Percentiles rank a stretch among this genome's conserved stretches.
Conservation (phyloP, 2,329 filamentous ascomycete genomes). For the Fusarium sp. region DNA sequence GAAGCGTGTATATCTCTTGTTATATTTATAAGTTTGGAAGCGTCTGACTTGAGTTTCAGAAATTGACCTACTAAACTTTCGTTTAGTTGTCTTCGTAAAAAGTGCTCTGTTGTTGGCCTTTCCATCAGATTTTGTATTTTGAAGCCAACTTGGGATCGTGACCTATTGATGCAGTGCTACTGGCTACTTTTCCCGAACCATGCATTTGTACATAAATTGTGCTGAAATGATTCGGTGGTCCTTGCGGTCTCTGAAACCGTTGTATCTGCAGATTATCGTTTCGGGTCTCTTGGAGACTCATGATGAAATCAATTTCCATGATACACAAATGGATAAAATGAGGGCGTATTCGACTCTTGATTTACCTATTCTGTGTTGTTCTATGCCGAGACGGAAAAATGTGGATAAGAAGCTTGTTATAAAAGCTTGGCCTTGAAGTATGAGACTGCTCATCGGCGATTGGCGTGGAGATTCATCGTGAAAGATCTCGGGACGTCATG, state of each 20-base stretch:
- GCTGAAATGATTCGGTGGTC: not conserved
- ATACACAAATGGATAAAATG: not conserved
- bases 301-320: not conserved
- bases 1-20: not conserved
- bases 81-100: not conserved
- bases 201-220: not conserved
- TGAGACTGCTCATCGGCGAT: constrained; percentile 32
- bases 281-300: not conserved
- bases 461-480: constrained; percentile 14
- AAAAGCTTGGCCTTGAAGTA: constrained; percentile 30
- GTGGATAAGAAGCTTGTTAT: constrained; percentile 35
- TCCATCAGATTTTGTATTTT: not conserved
- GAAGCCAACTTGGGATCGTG: not conserved
- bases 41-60: not conserved
- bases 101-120: not conserved
- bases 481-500: constrained; percentile 10
- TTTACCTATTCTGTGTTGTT: not conserved
- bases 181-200: not conserved
- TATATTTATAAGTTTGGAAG: not conserved
- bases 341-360: not conserved
- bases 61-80: too few species aligned
- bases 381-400: constrained; percentile 22
- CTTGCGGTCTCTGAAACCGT: not conserved
- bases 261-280: not conserved
- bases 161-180: not conserved